Evolutionary conservation across 2,329 filamentous ascomycete genomes (phyloP), one percentile per base, ranked within the genome.

Genomic region (Aspergillus sergii): DNA sequence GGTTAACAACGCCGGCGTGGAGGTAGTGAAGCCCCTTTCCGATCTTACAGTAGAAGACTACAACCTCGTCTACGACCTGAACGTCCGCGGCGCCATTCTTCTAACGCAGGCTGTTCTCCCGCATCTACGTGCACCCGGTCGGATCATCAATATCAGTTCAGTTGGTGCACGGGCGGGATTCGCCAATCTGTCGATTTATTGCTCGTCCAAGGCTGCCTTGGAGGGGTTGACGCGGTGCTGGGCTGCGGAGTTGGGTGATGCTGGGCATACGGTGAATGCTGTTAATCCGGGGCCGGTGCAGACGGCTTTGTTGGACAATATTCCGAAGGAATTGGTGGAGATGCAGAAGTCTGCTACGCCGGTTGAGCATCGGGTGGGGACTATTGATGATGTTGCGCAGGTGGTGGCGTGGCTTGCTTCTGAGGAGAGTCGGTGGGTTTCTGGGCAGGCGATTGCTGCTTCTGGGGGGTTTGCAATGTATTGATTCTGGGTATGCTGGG

Each of bases 251-350:
- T 75, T 89, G 10, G 87, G 87, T 0, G 71, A 64, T 4, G 75
- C 81, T 62, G 86, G 87, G 0, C 85, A 85, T 62, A 89, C 87
- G 0, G 87, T 88, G 30, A 90, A 90, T 66, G 80, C 82, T 0
- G 83, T 90, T 2, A 83, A 83, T 23, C 86, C 87, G 0, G 88
- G 88, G 0, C 86, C 87, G 0, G 84, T 88, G 7, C 75, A 84
- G 73, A 88, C 81, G 34, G 85, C 87, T 9, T 83, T 90, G 81
- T 71, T 88, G 28, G 82, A 83, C 19, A 79, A 83, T 19, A 83
- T 87, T 14, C 82, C 59, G 5, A 28, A 21, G 48, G 39, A 55
- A 0, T 76, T 86, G 14, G 75, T 86, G 2, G 79, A 82, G 34
- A 76, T 79, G 68, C 83, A 87, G 73, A 81, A 79, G 74, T 75